Evolutionary conservation across 2,329 filamentous ascomycete species (phyloP).

Genomic region (Talaromyces marneffei): DNA sequence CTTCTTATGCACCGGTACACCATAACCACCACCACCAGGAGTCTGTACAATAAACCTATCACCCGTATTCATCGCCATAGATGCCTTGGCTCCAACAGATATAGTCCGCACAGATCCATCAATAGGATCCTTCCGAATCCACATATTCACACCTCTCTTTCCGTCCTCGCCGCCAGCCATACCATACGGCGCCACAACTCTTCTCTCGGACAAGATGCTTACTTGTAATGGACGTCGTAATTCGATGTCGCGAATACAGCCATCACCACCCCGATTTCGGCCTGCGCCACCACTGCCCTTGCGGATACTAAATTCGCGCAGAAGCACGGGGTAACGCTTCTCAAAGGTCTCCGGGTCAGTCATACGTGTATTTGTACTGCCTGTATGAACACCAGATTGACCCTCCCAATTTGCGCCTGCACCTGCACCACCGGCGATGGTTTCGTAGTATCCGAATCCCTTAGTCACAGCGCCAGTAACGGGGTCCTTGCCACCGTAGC

Average conservation of each 20-base stretch:
- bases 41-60: slow-evolving; percentile 58
- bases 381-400: slow-evolving; percentile 69
- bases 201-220: slow-evolving; percentile 69
- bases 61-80: slow-evolving; percentile 53
- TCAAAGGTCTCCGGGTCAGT: slow-evolving; percentile 80
- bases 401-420: slow-evolving; percentile 72
- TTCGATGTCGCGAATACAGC: slow-evolving; percentile 75
- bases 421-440: slow-evolving; percentile 73
- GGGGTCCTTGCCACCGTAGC: slow-evolving; percentile 63
- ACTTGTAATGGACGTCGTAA: slow-evolving; percentile 76
- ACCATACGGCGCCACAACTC: slow-evolving; percentile 74
- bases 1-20: slow-evolving; percentile 26
- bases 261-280: slow-evolving; percentile 65
- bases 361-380: slow-evolving; percentile 86
- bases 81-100: slow-evolving; percentile 59
- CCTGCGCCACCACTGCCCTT: slow-evolving; percentile 61
- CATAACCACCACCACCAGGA: slow-evolving; percentile 46
- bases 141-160: slow-evolving; percentile 74
- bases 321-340: slow-evolving; percentile 68
- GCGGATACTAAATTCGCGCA: slow-evolving; percentile 66
- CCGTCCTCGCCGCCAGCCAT: slow-evolving; percentile 77
- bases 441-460: slow-evolving; percentile 84
- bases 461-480: slow-evolving; percentile 53
- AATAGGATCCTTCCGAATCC: slow-evolving; percentile 68
- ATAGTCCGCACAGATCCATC: slow-evolving; percentile 47